A percentile compares a stretch with the other conserved stretches of the same genome.
phyloP scores from a whole-genome alignment of 108 stramenopile genomes.

The Nitzschia sp. region DNA sequence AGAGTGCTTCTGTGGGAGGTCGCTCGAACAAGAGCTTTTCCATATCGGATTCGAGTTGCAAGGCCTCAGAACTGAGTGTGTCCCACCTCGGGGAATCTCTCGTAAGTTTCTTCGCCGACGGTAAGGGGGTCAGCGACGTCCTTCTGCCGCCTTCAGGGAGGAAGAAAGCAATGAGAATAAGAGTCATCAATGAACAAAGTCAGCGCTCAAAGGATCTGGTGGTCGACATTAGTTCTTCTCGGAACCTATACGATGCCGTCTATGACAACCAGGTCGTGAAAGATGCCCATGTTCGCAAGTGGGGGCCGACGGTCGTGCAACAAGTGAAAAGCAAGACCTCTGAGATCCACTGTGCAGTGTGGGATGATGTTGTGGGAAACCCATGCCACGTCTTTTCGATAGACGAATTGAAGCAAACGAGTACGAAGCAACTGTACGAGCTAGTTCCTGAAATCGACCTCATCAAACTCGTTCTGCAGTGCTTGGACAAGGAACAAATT shows the following conservation, averaged over 20 bases:
- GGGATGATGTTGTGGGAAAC: conserved; percentile 20
- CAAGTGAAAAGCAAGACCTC: conserved; percentile 15
- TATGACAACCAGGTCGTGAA: conserved; percentile 27
- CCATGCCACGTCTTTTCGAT: conserved; percentile 27
- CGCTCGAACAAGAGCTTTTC: too few species aligned
- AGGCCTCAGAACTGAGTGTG: too few species aligned
- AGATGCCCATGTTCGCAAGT: conserved; percentile 34
- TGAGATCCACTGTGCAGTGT: conserved; percentile 27
- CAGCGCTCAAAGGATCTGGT: conserved; percentile 30
- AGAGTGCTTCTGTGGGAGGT: too few species aligned
- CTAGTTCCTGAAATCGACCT: conserved; percentile 11
- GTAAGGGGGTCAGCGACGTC: too few species aligned
- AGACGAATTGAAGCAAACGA: conserved; percentile 32
- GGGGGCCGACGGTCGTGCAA: conserved; percentile 5
- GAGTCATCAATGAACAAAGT: conserved; percentile 28
- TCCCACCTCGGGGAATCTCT: too few species aligned
- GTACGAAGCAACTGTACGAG: conserved; percentile 18
- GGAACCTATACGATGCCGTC: conserved; percentile 22
- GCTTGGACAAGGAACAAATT: conserved; percentile 2
- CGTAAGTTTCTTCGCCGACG: too few species aligned
- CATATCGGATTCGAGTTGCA: too few species aligned
- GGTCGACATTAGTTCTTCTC: conserved; percentile 17
- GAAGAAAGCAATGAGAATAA: conserved; percentile 29
- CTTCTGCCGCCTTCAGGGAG: too few species aligned
- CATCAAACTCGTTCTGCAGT: conserved; percentile 23